Percentiles rank a stretch among this genome's conserved stretches.
Evolutionary conservation across 805 yeast genomes (phyloP).

Genomic region (Hanseniaspora occidentalis): DNA sequence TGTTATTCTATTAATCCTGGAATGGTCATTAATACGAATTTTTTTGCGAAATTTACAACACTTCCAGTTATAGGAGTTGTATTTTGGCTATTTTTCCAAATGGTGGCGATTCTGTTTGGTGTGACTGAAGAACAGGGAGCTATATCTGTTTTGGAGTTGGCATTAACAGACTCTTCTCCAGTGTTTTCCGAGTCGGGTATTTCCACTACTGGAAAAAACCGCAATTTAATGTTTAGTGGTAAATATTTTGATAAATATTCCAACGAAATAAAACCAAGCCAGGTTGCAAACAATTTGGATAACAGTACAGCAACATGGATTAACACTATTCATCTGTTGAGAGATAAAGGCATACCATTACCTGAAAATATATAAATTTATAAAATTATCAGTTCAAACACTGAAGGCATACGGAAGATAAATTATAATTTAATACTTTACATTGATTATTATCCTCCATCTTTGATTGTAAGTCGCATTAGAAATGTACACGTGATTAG

Average conservation of each 20-base stretch:
- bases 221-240: constrained; percentile 64
- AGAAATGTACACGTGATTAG: too few species aligned
- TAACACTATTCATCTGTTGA: constrained; percentile 57
- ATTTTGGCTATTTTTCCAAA: constrained; percentile 59
- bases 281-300: constrained; percentile 42
- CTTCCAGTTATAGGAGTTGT: constrained; percentile 65
- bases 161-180: constrained; percentile 40
- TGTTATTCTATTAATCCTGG: constrained; percentile 74
- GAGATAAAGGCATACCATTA: constrained; percentile 35
- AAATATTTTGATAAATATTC: constrained; percentile 57
- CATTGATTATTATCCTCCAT: not conserved
- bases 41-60: constrained; percentile 66
- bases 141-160: constrained; percentile 48
- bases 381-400: too few species aligned
- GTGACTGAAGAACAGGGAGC: constrained; percentile 63
- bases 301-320: constrained; percentile 64
- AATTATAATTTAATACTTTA: too few species aligned
- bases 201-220: too few species aligned
- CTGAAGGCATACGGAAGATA: too few species aligned
- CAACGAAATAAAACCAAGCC: constrained; percentile 40
- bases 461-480: too few species aligned
- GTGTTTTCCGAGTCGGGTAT: too few species aligned
- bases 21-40: constrained; percentile 67
- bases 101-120: constrained; percentile 59
- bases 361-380: not conserved